Evolutionary conservation across 2,329 filamentous ascomycete genomes (phyloP).

Genomic region (Penicillium sclerotigenum): DNA sequence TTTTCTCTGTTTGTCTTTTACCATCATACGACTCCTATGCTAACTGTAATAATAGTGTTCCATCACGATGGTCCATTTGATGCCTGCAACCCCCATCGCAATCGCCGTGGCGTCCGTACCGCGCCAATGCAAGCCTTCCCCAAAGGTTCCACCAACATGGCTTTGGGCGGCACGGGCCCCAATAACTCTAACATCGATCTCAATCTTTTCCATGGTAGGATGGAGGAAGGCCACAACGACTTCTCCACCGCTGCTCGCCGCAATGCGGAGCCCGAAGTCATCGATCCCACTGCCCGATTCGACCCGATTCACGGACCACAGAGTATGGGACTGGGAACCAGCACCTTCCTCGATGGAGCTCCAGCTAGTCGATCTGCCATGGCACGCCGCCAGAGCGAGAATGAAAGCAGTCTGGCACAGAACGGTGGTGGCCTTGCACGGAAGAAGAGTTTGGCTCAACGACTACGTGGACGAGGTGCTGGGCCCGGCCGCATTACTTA

Average conservation of each 20-base stretch:
- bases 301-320: constrained; percentile 81
- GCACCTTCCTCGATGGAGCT: constrained; percentile 91
- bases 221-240: constrained; percentile 83
- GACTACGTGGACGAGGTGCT: constrained; percentile 68
- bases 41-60: constrained; percentile 63
- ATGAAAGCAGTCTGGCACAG: constrained; percentile 47
- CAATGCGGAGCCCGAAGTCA: constrained; percentile 36
- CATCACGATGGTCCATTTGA: constrained; percentile 98
- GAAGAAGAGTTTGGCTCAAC: constrained; percentile 93
- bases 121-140: constrained; percentile 97
- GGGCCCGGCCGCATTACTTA: constrained; percentile 59
- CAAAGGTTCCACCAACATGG: constrained; percentile 87
- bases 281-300: constrained; percentile 65
- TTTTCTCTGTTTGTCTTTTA: too few species aligned
- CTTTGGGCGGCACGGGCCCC: constrained; percentile 81
- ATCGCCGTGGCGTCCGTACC: constrained; percentile 74
- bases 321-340: constrained; percentile 80
- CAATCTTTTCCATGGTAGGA: constrained; percentile 79
- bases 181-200: constrained; percentile 79
- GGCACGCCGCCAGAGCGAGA: constrained; percentile 69
- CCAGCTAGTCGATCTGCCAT: constrained; percentile 80
- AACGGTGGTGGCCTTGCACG: constrained; percentile 68
- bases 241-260: constrained; percentile 51
- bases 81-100: constrained; percentile 90
- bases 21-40: not conserved